Conservation (phyloP, 106 monocot genomes). For the Dendrobium officinale region DNA sequence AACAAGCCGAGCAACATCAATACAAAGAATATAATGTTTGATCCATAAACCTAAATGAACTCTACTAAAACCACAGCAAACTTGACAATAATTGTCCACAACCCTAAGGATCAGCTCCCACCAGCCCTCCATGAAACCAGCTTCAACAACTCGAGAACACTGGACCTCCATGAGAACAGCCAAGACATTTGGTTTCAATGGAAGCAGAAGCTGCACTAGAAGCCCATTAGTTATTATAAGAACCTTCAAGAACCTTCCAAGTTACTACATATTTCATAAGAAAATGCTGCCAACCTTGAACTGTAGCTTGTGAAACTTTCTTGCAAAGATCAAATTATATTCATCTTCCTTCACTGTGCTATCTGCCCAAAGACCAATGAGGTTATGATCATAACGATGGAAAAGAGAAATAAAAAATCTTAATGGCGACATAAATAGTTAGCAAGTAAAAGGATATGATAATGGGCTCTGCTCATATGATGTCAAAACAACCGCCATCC, state of each 20-base stretch:
- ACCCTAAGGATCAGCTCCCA: neutral
- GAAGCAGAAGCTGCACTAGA: neutral
- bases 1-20: too few species aligned
- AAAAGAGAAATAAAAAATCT: neutral
- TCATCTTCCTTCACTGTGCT: neutral
- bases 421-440: neutral
- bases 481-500: neutral
- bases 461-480: neutral
- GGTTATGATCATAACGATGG: neutral
- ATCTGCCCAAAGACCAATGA: neutral
- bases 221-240: neutral
- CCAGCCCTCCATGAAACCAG: neutral
- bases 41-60: too few species aligned
- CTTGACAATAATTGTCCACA: too few species aligned
- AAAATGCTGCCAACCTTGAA: neutral
- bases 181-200: too few species aligned
- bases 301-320: neutral
- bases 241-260: neutral
- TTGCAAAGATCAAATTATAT: neutral
- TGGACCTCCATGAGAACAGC: neutral
- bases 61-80: too few species aligned
- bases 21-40: too few species aligned
- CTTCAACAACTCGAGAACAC: neutral
- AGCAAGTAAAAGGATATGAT: constrained; percentile 1
- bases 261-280: neutral